Conservation (phyloP, 805 yeast genomes). For the Starmerella vitae region DNA sequence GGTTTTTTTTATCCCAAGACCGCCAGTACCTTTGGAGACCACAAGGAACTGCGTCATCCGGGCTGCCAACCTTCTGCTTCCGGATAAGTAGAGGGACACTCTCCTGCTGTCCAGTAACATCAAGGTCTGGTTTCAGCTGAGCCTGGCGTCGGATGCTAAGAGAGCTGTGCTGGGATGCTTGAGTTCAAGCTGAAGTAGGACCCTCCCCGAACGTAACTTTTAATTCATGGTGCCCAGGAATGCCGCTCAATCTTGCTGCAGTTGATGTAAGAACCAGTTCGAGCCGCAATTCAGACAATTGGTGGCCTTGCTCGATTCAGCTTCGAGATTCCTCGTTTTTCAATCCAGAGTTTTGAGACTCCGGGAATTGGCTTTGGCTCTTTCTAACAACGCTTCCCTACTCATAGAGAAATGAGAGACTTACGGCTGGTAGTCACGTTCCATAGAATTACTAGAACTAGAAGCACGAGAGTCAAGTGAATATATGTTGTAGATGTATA, state of each 20-base stretch:
- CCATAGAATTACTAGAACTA: slow-evolving; percentile 15
- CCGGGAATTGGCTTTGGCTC: slow-evolving; percentile 72
- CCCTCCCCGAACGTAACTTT: slow-evolving; percentile 84
- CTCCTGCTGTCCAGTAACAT: slow-evolving; percentile 57
- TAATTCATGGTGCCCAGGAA: slow-evolving; percentile 57
- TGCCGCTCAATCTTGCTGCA: slow-evolving; percentile 61
- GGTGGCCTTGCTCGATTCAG: slow-evolving; percentile 63
- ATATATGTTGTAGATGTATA: no score
- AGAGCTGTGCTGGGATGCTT: slow-evolving; percentile 50
- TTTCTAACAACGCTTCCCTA: slow-evolving; percentile 68
- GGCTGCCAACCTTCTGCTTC: slow-evolving; percentile 77
- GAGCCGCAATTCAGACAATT: slow-evolving; percentile 45
- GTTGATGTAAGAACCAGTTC: slow-evolving; percentile 48
- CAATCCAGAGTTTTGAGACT: slow-evolving; percentile 64
- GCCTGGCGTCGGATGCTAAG: slow-evolving; percentile 40
- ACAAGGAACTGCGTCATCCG: slow-evolving; percentile 85
- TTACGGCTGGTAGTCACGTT: slow-evolving; percentile 65
- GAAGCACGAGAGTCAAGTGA: no score
- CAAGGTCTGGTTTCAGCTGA: slow-evolving; percentile 74
- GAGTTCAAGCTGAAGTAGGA: slow-evolving; percentile 69
- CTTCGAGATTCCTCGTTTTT: slow-evolving; percentile 49
- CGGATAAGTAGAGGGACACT: slow-evolving; percentile 79
- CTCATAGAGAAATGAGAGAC: slow-evolving; percentile 74
- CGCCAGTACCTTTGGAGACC: slow-evolving; percentile 98
- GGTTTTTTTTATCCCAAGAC: slow-evolving; percentile 82